Percentiles rank a stretch among this genome's conserved stretches.
These are phyloP conservation scores for Prototheca cutis DNA, from an alignment of 163 green algal genomes.

Conservation along the genomic window DNA sequence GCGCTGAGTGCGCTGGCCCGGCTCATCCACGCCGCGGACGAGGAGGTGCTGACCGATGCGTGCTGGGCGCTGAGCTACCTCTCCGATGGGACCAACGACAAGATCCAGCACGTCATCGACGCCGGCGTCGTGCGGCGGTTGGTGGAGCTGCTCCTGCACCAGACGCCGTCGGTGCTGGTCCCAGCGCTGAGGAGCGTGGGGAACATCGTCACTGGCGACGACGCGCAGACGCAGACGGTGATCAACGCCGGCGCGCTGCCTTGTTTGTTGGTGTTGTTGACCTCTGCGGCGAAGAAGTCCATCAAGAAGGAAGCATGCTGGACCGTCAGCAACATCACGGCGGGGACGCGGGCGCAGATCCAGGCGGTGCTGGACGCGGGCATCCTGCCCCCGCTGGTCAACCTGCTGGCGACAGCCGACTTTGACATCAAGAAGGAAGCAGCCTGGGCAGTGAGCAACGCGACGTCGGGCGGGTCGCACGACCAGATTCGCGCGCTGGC, in stretches of 20 bases:
- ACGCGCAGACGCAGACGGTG: constrained; percentile 95
- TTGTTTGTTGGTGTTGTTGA: constrained; percentile 87
- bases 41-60: constrained; percentile 95
- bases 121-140: constrained; percentile 82
- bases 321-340: constrained; percentile 99
- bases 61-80: constrained; percentile 99
- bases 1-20: constrained; percentile 82
- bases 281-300: constrained; percentile 90
- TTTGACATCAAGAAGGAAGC: constrained; percentile 99
- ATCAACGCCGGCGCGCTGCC: constrained; percentile 91
- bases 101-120: constrained; percentile 92
- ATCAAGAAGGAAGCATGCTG: constrained; percentile 99
- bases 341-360: constrained; percentile 89
- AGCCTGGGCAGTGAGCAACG: constrained; percentile 97
- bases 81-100: constrained; percentile 95
- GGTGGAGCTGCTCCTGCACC: constrained; percentile 89
- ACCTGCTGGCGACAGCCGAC: constrained; percentile 81
- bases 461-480: constrained; percentile 80
- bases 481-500: constrained; percentile 89
- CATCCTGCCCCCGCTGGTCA: constrained; percentile 83
- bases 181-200: constrained; percentile 93
- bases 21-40: constrained; percentile 50
- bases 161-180: constrained; percentile 81
- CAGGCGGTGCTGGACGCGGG: constrained; percentile 83
- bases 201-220: constrained; percentile 99